Evolutionary conservation across 371 early-diverging fungal genomes (phyloP).

Genomic region (Syncephalis plumigaleata): DNA sequence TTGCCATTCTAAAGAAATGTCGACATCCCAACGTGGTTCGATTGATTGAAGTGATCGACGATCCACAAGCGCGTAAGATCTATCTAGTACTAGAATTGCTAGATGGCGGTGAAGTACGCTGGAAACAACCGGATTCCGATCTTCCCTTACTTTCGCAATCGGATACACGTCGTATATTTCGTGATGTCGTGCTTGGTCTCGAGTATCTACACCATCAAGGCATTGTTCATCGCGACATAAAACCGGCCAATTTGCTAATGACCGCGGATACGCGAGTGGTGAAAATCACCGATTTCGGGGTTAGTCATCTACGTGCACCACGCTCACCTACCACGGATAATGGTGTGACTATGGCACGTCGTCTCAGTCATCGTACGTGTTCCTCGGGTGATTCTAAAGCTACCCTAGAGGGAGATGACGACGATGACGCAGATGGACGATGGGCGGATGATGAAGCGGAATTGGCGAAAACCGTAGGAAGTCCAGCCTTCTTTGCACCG

Average conservation of each 20-base stretch:
- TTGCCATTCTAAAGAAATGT: conserved; percentile 90
- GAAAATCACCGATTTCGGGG: conserved; percentile 94
- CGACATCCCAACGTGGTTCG: conserved; percentile 83
- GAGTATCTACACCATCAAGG: conserved; percentile 89
- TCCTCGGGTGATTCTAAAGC: background rate
- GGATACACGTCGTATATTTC: conserved; percentile 63
- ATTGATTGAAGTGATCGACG: conserved; percentile 86
- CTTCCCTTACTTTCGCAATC: conserved; percentile 41
- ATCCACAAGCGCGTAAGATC: conserved; percentile 73
- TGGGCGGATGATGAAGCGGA: conserved; percentile 36
- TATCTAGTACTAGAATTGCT: conserved; percentile 81
- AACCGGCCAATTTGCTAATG: conserved; percentile 80
- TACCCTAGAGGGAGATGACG: conserved; percentile 10
- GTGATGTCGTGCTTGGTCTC: conserved; percentile 79
- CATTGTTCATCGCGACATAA: conserved; percentile 90
- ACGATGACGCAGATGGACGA: conserved; percentile 9
- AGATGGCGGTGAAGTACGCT: conserved; percentile 80
- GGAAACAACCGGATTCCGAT: conserved; percentile 50
- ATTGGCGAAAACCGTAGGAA: conserved; percentile 88
- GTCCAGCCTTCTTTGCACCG: conserved; percentile 96
- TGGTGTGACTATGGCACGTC: background rate
- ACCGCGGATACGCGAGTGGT: conserved; percentile 44
- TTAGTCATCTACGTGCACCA: conserved; percentile 10
- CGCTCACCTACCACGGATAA: too few relatives aligned
- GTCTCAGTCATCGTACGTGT: background rate